phyloP scores from a whole-genome alignment of 1,139 yeast genomes.

The Pichia sp. region DNA sequence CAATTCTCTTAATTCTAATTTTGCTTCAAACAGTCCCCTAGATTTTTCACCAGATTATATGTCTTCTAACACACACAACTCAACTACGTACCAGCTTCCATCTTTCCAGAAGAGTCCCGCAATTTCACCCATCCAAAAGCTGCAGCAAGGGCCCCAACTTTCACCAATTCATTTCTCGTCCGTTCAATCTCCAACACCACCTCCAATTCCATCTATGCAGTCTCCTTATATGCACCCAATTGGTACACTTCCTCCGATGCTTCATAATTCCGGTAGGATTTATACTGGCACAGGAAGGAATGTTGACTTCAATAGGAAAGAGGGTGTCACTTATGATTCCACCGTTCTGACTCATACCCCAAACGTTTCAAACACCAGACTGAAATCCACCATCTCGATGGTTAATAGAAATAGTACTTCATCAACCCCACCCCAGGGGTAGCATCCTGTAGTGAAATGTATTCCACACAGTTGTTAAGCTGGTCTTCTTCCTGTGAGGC shows the following conservation, averaged over 20 bases:
- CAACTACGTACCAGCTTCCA: not conserved
- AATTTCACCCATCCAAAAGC: constrained; percentile 1
- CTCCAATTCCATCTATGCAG: not conserved
- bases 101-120: not conserved
- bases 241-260: not conserved
- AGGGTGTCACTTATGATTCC: not conserved
- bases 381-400: not conserved
- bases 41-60: not conserved
- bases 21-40: not conserved
- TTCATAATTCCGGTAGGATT: not conserved
- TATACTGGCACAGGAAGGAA: not conserved
- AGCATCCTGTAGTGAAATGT: not conserved
- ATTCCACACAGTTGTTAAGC: not conserved
- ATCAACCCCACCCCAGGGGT: not conserved
- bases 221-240: not conserved
- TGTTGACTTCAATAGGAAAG: not conserved
- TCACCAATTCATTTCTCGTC: not conserved
- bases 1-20: not conserved
- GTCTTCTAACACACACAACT: not conserved
- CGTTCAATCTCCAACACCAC: not conserved
- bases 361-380: constrained; percentile 3
- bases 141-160: not conserved
- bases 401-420: not conserved
- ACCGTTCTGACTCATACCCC: not conserved
- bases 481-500: not conserved